phyloP scores from a whole-genome alignment of 192 early-diverging fungal genomes.

The Backusella westeae region DNA sequence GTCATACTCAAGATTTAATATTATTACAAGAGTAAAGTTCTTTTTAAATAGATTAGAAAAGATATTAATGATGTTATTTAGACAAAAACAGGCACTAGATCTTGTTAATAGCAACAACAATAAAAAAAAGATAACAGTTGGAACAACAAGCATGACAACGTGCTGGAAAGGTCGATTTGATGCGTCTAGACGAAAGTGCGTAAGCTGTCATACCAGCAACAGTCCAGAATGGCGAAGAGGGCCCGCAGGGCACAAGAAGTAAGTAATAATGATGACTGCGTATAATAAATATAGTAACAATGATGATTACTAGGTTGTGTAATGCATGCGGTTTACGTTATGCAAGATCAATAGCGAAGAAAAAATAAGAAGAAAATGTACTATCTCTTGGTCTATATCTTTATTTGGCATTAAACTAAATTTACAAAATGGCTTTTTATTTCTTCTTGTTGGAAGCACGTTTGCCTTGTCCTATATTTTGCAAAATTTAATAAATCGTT shows the following conservation, averaged over 20 bases:
- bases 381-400: neutral
- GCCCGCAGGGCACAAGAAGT: conserved; percentile 20
- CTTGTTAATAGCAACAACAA: neutral
- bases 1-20: neutral
- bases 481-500: conserved; percentile 9
- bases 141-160: neutral
- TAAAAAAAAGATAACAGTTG: neutral
- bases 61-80: neutral
- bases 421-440: conserved; percentile 27
- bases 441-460: conserved; percentile 55
- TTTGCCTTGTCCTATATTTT: conserved; percentile 47
- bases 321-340: conserved; percentile 11
- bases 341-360: neutral
- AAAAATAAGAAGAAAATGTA: neutral
- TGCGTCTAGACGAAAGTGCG: conserved; percentile 10
- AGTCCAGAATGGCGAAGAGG: conserved; percentile 28
- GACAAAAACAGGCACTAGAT: neutral
- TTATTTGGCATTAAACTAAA: conserved; percentile 3
- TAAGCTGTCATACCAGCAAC: conserved; percentile 14
- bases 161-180: neutral
- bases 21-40: neutral
- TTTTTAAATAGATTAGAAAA: neutral
- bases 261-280: neutral
- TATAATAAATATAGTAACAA: neutral
- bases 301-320: neutral